Base-by-base conservation (phyloP, 441 rosid species). In the Eutrema salsugineum region DNA sequence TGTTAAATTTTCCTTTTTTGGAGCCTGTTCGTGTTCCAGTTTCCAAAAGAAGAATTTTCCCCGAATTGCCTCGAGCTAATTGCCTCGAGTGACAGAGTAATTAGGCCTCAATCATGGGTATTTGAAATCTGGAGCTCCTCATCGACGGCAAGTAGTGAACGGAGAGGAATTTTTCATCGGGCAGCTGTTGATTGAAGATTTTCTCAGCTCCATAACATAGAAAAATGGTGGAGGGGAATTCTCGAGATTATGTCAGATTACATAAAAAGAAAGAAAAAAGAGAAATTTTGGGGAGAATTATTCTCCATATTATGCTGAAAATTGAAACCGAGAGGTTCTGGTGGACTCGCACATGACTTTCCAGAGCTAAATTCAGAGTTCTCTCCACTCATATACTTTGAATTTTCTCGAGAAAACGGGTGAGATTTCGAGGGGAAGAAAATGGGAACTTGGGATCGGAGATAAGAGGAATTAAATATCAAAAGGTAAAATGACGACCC, bases 21-120 rank as follows among this genome's bases (percentile, higher is more conserved):
- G 22, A 51, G 39, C 38, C n/a, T n/a, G n/a, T n/a, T n/a, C n/a
- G n/a, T 66, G 91, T 89, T 84, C 85, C 87, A 90, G 78, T 86
- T n/a, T 8, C n/a, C 17, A 38, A 36, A 8, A 9, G 28, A 14
- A 19, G 15, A 39, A 0, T 5, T 42, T 24, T 24, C 1, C 27
- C 36, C 15, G 60, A 57, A 20, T 57, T 46, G 58, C 14, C 14
- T 12, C 5, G 27, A 16, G 39, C n/a, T n/a, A 57, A 20, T 57
- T 46, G 58, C 14, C 14, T 12, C 5, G 27, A 16, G 39, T 28
- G 42, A 54, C 12, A 19, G 62, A 39, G 39, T 11, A 10, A 48
- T 27, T 38, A 2, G 14, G 11, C 28, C 38, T 57, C 12, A 55
- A 57, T 43, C 36, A 24, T 17, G 35, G 11, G 57, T 69, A 47